Evolutionary conservation across 139 green algal genomes (phyloP).

Genomic region (Asterochloris sp.): DNA sequence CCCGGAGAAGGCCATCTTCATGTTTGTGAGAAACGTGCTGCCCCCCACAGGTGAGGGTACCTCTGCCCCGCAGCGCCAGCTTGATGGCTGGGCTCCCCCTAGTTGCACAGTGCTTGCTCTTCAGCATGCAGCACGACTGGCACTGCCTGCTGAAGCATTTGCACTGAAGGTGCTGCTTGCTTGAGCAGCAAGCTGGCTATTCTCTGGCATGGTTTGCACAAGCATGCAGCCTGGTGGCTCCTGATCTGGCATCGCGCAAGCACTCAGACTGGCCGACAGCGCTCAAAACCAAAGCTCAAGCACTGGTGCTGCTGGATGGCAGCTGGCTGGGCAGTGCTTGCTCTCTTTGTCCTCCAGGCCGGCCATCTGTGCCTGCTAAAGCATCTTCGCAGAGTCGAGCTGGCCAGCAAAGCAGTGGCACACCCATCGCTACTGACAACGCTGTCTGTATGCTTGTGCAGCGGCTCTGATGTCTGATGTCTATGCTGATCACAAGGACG

Average conservation of each 20-base stretch:
- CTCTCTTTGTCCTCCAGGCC: neutral
- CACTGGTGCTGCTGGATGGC: neutral
- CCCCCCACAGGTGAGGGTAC: slow-evolving; percentile 80
- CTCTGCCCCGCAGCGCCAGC: neutral
- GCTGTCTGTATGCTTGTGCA: slow-evolving; percentile 32
- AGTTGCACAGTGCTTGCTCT: neutral
- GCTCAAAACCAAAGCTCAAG: no score
- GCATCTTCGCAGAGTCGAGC: no score
- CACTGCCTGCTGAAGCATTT: neutral
- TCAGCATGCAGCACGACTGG: neutral
- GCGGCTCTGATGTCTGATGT: slow-evolving; percentile 95
- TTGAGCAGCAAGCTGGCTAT: neutral
- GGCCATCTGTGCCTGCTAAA: no score
- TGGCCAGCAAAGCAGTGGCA: no score
- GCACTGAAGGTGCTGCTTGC: neutral
- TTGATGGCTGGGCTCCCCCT: neutral
- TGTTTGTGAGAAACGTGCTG: slow-evolving; percentile 97
- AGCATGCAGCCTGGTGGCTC: no score
- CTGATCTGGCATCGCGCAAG: no score
- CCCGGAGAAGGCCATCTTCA: slow-evolving; percentile 98
- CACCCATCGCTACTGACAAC: no score
- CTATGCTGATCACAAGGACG: slow-evolving; percentile 98
- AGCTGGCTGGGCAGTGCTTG: neutral
- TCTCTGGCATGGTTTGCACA: no score
- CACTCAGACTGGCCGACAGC: no score